phyloP scores from a whole-genome alignment of 306 rosid species.

The Quercus engelmannii region DNA sequence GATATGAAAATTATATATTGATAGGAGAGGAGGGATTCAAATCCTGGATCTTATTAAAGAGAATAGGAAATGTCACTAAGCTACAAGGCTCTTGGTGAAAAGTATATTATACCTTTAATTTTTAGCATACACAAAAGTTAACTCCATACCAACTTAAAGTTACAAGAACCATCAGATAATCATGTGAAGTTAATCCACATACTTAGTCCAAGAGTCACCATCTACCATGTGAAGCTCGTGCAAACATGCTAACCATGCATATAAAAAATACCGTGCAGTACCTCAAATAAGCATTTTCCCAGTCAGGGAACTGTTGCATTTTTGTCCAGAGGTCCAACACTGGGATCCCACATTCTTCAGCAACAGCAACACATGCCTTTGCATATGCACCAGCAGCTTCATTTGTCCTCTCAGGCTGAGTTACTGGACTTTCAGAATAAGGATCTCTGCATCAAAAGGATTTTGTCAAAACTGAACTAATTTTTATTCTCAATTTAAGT shows the following conservation, averaged over 20 bases:
- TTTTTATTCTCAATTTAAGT: not conserved
- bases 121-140: not conserved
- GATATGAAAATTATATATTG: too few species aligned
- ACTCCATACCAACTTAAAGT: not conserved
- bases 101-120: not conserved
- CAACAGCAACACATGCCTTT: slow-evolving; percentile 58
- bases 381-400: slow-evolving; percentile 78
- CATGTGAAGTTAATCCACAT: not conserved
- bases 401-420: slow-evolving; percentile 85
- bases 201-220: not conserved
- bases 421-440: slow-evolving; percentile 48
- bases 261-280: not conserved
- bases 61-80: too few species aligned
- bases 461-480: not conserved
- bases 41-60: too few species aligned
- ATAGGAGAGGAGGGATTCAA: too few species aligned
- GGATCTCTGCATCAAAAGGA: slow-evolving; percentile 41
- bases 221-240: not conserved
- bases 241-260: not conserved
- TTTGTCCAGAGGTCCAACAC: slow-evolving; percentile 75
- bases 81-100: too few species aligned
- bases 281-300: slow-evolving; percentile 62
- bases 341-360: slow-evolving; percentile 51
- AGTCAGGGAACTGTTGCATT: slow-evolving; percentile 64
- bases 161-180: not conserved